phyloP scores from a whole-genome alignment of 805 yeast species.

The Wickerhamiella australiensis region DNA sequence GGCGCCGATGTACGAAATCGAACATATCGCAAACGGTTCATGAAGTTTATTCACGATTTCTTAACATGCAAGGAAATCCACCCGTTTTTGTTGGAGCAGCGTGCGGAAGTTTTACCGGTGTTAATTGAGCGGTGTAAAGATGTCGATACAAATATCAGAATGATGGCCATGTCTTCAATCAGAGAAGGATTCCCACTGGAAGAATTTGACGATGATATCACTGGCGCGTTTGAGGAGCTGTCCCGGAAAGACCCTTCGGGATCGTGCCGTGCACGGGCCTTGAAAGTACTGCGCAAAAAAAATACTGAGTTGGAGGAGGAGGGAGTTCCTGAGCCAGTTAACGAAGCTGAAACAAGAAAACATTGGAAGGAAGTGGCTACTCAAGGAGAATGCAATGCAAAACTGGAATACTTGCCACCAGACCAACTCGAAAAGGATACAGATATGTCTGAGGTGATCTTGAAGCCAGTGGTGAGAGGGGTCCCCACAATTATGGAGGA shows the following conservation, averaged over 20 bases:
- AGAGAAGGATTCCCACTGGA: neutral
- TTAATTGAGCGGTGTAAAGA: neutral
- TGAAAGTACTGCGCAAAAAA: neutral
- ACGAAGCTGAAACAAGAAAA: neutral
- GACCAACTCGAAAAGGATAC: neutral
- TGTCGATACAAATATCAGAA: neutral
- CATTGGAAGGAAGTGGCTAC: neutral
- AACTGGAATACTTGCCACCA: neutral
- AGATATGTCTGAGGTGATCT: neutral
- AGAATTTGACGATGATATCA: neutral
- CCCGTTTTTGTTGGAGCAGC: neutral
- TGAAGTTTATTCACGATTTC: neutral
- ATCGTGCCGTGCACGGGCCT: neutral
- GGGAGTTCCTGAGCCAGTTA: neutral
- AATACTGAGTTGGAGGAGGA: neutral
- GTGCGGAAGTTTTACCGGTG: neutral
- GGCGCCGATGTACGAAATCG: neutral
- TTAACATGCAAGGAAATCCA: neutral
- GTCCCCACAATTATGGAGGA: neutral
- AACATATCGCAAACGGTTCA: neutral
- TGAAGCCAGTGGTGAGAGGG: neutral
- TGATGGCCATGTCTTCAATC: neutral
- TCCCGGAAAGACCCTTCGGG: neutral
- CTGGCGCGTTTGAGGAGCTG: neutral
- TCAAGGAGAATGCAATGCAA: neutral